Percentiles rank a stretch among this genome's conserved stretches.
These are phyloP conservation scores for Auricularia heimuer DNA, from an alignment of 768 basidiomycete species.

Conservation along the genomic window DNA sequence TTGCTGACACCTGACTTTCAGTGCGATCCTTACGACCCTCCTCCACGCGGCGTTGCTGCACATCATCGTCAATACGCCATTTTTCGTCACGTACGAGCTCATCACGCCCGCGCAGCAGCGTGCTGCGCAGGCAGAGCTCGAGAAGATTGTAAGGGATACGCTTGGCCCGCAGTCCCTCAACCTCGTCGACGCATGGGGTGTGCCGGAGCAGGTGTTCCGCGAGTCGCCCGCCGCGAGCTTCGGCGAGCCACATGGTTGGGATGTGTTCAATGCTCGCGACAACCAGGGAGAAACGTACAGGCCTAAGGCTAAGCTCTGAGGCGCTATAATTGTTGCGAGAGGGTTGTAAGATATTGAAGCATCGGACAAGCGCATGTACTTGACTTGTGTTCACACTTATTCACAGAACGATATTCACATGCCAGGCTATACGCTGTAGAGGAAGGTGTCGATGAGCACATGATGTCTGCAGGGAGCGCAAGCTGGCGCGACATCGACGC, in stretches of 20 bases:
- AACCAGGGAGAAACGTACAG: not conserved
- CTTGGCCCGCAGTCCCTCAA: not conserved
- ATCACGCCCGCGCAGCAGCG: not conserved
- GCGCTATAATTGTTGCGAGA: too few species aligned
- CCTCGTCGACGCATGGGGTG: not conserved
- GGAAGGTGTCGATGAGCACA: too few species aligned
- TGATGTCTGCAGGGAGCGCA: too few species aligned
- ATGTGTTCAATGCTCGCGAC: not conserved
- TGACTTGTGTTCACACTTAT: too few species aligned
- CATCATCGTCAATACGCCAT: not conserved
- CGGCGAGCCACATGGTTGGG: not conserved
- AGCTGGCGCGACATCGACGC: too few species aligned
- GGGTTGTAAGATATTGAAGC: too few species aligned
- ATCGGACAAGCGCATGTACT: too few species aligned
- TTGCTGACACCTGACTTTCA: not conserved
- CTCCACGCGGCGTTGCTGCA: not conserved
- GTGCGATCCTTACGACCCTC: not conserved
- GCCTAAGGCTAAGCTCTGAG: not conserved
- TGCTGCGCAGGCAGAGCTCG: not conserved
- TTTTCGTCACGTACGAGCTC: not conserved
- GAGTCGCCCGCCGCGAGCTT: not conserved
- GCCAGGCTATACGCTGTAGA: too few species aligned
- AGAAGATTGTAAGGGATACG: not conserved
- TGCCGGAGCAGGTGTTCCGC: constrained; percentile 2
- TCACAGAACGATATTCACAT: too few species aligned